Evolutionary conservation across 257 asterid genomes (phyloP).

Genomic region (Solanum lignicaule): DNA sequence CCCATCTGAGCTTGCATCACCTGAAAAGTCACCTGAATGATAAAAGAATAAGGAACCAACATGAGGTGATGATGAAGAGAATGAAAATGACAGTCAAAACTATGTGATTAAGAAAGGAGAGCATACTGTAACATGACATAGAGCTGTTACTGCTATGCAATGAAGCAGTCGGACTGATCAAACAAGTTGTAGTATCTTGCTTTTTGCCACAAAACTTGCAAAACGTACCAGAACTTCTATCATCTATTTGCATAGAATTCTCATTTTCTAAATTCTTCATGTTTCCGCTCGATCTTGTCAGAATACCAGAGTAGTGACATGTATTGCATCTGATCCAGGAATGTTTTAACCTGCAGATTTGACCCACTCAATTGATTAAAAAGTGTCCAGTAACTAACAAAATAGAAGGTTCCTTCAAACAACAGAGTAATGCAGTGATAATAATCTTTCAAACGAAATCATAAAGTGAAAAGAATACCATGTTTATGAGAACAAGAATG

Average conservation of each 20-base stretch:
- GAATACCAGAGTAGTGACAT: background rate
- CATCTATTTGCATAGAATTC: background rate
- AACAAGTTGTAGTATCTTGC: constrained; percentile 12
- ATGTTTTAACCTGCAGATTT: background rate
- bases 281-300: background rate
- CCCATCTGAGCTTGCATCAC: constrained; percentile 38
- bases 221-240: constrained; percentile 7
- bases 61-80: constrained; percentile 3
- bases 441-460: background rate
- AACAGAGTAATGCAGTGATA: background rate
- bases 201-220: constrained; percentile 35
- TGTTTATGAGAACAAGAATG: background rate
- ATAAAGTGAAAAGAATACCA: background rate
- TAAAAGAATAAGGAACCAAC: background rate
- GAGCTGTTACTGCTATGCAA: constrained; percentile 46
- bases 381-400: background rate
- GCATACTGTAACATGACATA: constrained; percentile 46
- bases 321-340: background rate
- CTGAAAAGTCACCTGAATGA: constrained; percentile 61
- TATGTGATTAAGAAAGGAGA: constrained; percentile 2
- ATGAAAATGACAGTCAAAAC: background rate
- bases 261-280: background rate
- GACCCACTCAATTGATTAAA: background rate
- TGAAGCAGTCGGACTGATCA: constrained; percentile 30
- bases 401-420: background rate